phyloP scores from a whole-genome alignment of 192 early-diverging fungal species.

The Backusella mclennaniae region DNA sequence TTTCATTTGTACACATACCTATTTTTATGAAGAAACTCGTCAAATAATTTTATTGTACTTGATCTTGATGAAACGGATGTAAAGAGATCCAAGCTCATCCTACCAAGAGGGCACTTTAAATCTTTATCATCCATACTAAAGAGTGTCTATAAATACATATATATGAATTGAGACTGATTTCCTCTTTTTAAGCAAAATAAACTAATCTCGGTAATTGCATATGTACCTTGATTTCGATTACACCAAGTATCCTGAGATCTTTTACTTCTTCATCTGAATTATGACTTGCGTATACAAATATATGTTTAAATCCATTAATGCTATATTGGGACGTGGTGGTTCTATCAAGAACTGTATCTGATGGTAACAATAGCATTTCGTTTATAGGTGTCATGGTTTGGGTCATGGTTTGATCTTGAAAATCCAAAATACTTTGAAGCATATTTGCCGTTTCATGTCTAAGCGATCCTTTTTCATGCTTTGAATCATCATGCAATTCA shows the following conservation, averaged over 20 bases:
- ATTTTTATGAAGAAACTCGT: background rate
- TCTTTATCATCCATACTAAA: background rate
- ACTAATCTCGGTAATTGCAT: background rate
- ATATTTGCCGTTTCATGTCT: constrained; percentile 66
- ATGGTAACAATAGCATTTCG: constrained; percentile 54
- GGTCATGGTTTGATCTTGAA: constrained; percentile 59
- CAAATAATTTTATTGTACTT: background rate
- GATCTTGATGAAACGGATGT: constrained; percentile 5
- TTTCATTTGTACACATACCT: background rate
- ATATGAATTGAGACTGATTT: background rate
- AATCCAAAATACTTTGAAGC: constrained; percentile 62
- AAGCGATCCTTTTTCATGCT: constrained; percentile 54
- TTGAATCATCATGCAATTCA: constrained; percentile 52
- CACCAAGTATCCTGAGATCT: constrained; percentile 1
- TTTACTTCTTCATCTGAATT: background rate
- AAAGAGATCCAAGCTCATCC: background rate
- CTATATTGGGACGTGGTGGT: background rate
- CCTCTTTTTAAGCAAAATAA: background rate
- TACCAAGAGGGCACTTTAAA: background rate
- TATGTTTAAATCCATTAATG: background rate
- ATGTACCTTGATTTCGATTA: background rate
- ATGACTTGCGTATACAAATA: background rate
- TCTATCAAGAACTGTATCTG: constrained; percentile 48
- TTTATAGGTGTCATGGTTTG: constrained; percentile 65
- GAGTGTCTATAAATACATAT: background rate